Percentiles rank a stretch among this genome's conserved stretches.
Evolutionary conservation across 306 rosid species (phyloP).

Genomic region (Medicago lupulina): DNA sequence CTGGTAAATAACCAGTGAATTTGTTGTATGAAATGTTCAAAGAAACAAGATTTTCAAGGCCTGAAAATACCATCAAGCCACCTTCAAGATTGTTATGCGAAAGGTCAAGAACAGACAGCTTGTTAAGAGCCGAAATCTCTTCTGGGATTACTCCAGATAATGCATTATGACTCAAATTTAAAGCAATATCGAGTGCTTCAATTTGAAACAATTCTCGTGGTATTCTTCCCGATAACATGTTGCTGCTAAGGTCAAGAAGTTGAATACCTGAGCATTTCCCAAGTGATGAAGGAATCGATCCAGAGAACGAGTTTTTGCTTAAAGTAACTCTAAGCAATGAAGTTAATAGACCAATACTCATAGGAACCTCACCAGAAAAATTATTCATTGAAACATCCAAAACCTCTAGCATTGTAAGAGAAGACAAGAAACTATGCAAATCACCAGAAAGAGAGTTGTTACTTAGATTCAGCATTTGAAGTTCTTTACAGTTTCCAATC

Average conservation of each 20-base stretch:
- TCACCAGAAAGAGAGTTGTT: slow-evolving; percentile 74
- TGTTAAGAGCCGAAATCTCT: slow-evolving; percentile 67
- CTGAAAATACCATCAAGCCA: slow-evolving; percentile 62
- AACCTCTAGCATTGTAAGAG: slow-evolving; percentile 69
- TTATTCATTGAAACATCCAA: slow-evolving; percentile 73
- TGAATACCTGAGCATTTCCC: slow-evolving; percentile 75
- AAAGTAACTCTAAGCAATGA: slow-evolving; percentile 71
- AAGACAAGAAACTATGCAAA: slow-evolving; percentile 64
- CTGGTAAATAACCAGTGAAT: slow-evolving; percentile 78
- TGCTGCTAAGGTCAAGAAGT: slow-evolving; percentile 76
- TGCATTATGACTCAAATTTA: slow-evolving; percentile 74
- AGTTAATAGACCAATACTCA: slow-evolving; percentile 61
- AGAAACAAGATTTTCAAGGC: slow-evolving; percentile 79
- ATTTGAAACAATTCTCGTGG: slow-evolving; percentile 67
- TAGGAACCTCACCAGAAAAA: slow-evolving; percentile 63
- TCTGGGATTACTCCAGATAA: slow-evolving; percentile 69
- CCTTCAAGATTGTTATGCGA: slow-evolving; percentile 81
- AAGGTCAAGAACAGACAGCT: slow-evolving; percentile 75
- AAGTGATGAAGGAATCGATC: slow-evolving; percentile 69
- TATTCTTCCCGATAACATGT: slow-evolving; percentile 68
- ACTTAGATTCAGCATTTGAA: slow-evolving; percentile 87
- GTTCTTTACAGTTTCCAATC: slow-evolving; percentile 67
- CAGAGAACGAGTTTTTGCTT: slow-evolving; percentile 62
- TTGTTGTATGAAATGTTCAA: slow-evolving; percentile 81
- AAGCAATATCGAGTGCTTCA: slow-evolving; percentile 77